phyloP scores from a whole-genome alignment of 352 stramenopile genomes.

The Phytopythium cucurbitacearum region DNA sequence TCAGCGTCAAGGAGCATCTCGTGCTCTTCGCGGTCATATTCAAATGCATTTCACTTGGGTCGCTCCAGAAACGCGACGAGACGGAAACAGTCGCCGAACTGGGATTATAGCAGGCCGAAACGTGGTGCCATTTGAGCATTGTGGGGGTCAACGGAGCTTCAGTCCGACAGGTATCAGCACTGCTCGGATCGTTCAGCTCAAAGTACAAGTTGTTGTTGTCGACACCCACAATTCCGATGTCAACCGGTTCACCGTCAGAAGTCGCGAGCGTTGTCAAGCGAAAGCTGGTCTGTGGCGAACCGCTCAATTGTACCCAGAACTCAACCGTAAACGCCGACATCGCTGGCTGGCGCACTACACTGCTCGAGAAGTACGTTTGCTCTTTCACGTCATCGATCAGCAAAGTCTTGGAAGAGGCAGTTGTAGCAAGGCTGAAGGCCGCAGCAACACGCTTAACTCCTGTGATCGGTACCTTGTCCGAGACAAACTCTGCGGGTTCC shows the following conservation, averaged over 20 bases:
- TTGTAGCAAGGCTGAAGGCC: conserved; percentile 8
- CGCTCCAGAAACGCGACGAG: conserved; percentile 23
- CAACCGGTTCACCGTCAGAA: conserved; percentile 4
- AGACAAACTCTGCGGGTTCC: conserved; percentile 18
- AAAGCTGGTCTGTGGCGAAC: background rate
- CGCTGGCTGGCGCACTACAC: conserved; percentile 32
- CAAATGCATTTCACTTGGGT: conserved; percentile 7
- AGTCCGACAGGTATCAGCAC: conserved; percentile 10
- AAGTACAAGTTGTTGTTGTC: conserved; percentile 18
- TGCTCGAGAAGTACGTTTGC: conserved; percentile 49
- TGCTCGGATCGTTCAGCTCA: conserved; percentile 17
- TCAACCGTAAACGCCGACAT: conserved; percentile 64
- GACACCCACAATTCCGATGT: conserved; percentile 14
- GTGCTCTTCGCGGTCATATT: conserved; percentile 8
- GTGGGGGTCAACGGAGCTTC: background rate
- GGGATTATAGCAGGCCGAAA: conserved; percentile 51
- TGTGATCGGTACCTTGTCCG: conserved; percentile 4
- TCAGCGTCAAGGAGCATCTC: conserved; percentile 35
- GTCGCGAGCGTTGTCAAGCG: conserved; percentile 8
- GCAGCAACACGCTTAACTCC: conserved; percentile 7
- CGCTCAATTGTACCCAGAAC: conserved; percentile 39
- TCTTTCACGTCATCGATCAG: conserved; percentile 39
- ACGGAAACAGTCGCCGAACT: conserved; percentile 30
- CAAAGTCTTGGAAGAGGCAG: conserved; percentile 14
- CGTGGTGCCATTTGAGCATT: conserved; percentile 36